Evolutionary conservation across 1,139 yeast species (phyloP), one percentile per base, ranked within the genome.

Genomic region (Cylindricascospora bacillispora): DNA sequence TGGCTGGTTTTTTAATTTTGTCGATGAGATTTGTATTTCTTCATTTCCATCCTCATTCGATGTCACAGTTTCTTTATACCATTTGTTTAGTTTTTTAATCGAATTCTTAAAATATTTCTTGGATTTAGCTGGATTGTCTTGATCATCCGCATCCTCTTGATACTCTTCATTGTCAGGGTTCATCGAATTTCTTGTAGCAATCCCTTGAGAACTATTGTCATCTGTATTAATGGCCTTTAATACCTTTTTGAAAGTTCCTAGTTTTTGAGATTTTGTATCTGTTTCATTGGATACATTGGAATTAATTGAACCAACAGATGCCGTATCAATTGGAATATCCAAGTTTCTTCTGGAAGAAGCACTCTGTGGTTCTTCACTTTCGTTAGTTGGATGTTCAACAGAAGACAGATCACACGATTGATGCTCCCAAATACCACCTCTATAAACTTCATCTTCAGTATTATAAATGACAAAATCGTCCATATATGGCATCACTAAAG

Each of bases 361-460:
- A 7, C 10, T 18, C 10, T 18, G 9, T 10, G 21, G 21, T 18
- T 18, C 10, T 18, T 10, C 16, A 13, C 16, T 15, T 7, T 10
- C 11, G 7, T n/a, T 13, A n/a, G 15, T 15, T 12, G 11, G 11
- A 4, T 6, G 11, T 10, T 12, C 5, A n/a, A 17, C 22, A 19
- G 12, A 5, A 5, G 21, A 25, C n/a, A n/a, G 11, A 7, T 35
- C 35, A n/a, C n/a, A n/a, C n/a, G n/a, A n/a, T n/a, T n/a, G n/a
- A n/a, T n/a, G n/a, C 13, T 44, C 82, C 97, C 97, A 89, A 15
- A 89, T 74, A 11, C 98, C 98, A 27, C 95, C 97, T 39, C 95
- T 67, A 49, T 73, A 89, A 10, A 81, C 54, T 38, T 82, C 93
- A 13, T 58, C 62, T 1, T 57, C 45, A 0, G 95, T 74, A 34